A percentile compares a stretch with the other conserved stretches of the same genome.
phyloP scores from a whole-genome alignment of 352 stramenopile species.

The Pythium aphanidermatum region DNA sequence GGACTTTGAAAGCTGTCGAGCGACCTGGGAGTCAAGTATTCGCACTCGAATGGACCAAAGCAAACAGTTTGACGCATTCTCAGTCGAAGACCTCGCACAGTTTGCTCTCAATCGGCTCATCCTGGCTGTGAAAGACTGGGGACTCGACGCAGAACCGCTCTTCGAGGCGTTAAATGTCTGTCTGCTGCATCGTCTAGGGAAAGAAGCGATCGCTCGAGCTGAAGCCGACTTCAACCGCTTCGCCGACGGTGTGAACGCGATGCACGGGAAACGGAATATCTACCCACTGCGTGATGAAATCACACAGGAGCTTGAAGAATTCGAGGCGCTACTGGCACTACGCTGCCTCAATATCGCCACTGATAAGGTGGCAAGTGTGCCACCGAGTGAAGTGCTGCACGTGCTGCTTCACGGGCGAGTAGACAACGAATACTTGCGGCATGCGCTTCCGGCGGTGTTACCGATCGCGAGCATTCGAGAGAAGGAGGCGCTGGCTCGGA shows the following conservation, averaged over 20 bases:
- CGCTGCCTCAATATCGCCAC: constrained; percentile 53
- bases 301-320: constrained; percentile 57
- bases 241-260: constrained; percentile 40
- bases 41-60: constrained; percentile 19
- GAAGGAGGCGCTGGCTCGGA: constrained; percentile 43
- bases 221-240: constrained; percentile 55
- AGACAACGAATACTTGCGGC: constrained; percentile 52
- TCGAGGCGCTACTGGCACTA: constrained; percentile 52
- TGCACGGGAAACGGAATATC: constrained; percentile 46
- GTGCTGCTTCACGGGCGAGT: constrained; percentile 42
- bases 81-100: constrained; percentile 35
- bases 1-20: constrained; percentile 42
- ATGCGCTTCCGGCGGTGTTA: constrained; percentile 52
- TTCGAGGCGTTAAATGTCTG: constrained; percentile 68
- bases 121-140: constrained; percentile 66
- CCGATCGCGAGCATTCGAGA: constrained; percentile 50
- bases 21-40: constrained; percentile 38
- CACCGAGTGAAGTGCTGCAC: constrained; percentile 55
- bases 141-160: constrained; percentile 52
- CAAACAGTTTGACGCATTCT: constrained; percentile 23
- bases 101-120: constrained; percentile 48
- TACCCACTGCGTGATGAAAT: constrained; percentile 57
- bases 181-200: constrained; percentile 39
- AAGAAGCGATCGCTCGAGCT: constrained; percentile 25
- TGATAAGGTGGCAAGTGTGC: constrained; percentile 30